Evolutionary conservation across 371 early-diverging fungal species (phyloP), one percentile per base, ranked within the genome.

Genomic region (Lichtheimia ramosa): DNA sequence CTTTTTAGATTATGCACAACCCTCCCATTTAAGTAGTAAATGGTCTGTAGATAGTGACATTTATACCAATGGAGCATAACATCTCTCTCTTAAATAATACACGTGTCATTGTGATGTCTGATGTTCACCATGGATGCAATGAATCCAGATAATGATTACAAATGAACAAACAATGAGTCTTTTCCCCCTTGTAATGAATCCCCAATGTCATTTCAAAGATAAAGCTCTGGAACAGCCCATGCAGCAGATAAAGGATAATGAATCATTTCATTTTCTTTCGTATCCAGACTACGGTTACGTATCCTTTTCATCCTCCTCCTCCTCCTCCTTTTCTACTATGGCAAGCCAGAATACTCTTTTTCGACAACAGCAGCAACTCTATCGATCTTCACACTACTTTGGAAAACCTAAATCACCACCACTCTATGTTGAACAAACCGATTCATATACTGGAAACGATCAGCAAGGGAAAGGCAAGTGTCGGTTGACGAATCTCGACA

Each of bases 41-140:
- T 85, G 85, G 85, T 62, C 73, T 6, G 70, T 75, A 12, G 73
- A 74, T 54, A 70, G 64, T 15, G 69, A 69, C 15, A 74, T 79
- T 21, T 79, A 79, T 62, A 58, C 62, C 48, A 39, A 62, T 43
- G 53, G 28, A 28, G 28, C 28, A 28, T 28, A 28, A 28, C 1
- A n/a, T n/a, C n/a, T n/a, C n/a, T n/a, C n/a, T n/a, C n/a, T n/a
- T n/a, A n/a, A n/a, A n/a, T n/a, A n/a, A n/a, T n/a, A n/a, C n/a
- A n/a, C n/a, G n/a, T n/a, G n/a, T n/a, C n/a, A n/a, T n/a, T n/a
- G n/a, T n/a, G n/a, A 43, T 43, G 43, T 25, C 25, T 25, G 25
- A 25, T 25, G 25, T 3, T 25, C 25, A 25, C 25, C 25, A 5
- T 25, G 25, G 25, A 25, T 25, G 25, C 5, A 5, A 25, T 25